Base-by-base conservation (phyloP, 805 yeast genomes). In the Kodamaea kakaduensis region DNA sequence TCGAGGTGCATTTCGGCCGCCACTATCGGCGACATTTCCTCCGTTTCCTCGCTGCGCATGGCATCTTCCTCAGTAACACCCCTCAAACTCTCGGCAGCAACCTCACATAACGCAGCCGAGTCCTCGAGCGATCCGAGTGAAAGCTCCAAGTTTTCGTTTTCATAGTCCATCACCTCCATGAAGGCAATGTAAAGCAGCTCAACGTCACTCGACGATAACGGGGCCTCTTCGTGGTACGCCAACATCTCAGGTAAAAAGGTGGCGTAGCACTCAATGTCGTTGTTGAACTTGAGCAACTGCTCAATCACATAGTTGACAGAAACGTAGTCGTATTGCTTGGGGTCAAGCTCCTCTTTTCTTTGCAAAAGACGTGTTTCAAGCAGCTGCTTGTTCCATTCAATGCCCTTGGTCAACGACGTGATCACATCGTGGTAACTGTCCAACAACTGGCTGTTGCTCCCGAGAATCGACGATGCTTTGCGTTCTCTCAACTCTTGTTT, bases 141-240 rank as follows among this genome's bases (percentile, higher is more conserved):
- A 25, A 22, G 13, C 15, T 31, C 30, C 13, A 22, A 21, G 19
- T 12, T 12, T 9, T 35, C 31, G n/a, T 24, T 29, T 31, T 47
- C 51, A 37, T 41, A 47, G 25, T 47, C 48, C 10, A 39, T 23
- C 16, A 42, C 43, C 37, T 46, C 48, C 24, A 49, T 42, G 19
- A 48, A 40, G 3, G 50, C 52, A 17, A 43, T 46, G 34, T 51
- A 52, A 7, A 50, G 36, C 6, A 38, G 40, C 29, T 51, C 54
- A 7, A 47, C 45, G 22, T 48, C 51, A 4, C 19, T 14, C 6
- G 40, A 24, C 9, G 41, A 24, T 19, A 32, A 9, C 18, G 37
- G 40, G 6, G 9, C 21, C 17, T 45, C 38, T 17, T 41, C 43
- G 25, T 45, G 44, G 6, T 26, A 16, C 19, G 6, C 17, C 38